phyloP scores from a whole-genome alignment of 805 yeast genomes.

The Teunomyces stri region DNA sequence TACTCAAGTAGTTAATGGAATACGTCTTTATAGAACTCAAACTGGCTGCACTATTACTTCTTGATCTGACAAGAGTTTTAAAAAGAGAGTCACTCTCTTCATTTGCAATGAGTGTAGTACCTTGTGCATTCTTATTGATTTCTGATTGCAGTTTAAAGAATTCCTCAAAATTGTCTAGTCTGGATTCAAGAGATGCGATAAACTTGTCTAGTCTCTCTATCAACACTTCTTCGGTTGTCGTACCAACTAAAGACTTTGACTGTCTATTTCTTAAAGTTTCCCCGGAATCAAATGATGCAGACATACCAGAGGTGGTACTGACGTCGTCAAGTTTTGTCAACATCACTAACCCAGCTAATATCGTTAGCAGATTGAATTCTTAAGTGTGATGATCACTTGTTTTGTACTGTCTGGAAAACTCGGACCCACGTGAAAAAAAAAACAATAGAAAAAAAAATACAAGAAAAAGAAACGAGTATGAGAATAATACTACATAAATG shows the following conservation, averaged over 20 bases:
- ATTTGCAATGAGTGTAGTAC: not conserved
- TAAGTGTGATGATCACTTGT: not conserved
- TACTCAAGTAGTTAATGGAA: constrained; percentile 31
- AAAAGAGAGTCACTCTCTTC: not conserved
- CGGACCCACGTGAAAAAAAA: constrained; percentile 1
- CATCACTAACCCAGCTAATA: not conserved
- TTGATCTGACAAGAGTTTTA: constrained; percentile 9
- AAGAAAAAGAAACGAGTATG: not conserved
- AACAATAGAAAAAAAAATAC: not conserved
- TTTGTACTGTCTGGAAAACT: not conserved
- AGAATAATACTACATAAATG: not conserved
- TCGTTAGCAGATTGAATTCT: not conserved
- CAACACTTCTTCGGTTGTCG: constrained; percentile 36
- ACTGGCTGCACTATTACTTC: constrained; percentile 30
- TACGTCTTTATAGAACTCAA: constrained; percentile 27
- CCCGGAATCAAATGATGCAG: not conserved
- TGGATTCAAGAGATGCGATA: constrained; percentile 40
- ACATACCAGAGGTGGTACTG: not conserved
- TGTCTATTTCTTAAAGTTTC: constrained; percentile 10
- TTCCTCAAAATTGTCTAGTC: constrained; percentile 39
- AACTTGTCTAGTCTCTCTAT: constrained; percentile 41
- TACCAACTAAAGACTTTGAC: not conserved
- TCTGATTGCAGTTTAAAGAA: constrained; percentile 21
- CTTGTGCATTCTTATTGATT: not conserved
- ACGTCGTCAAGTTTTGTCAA: too few relatives aligned